A percentile compares a stretch with the other conserved stretches of the same genome.
phyloP scores from a whole-genome alignment of 2,329 filamentous ascomycete species.

The Apiospora marii region DNA sequence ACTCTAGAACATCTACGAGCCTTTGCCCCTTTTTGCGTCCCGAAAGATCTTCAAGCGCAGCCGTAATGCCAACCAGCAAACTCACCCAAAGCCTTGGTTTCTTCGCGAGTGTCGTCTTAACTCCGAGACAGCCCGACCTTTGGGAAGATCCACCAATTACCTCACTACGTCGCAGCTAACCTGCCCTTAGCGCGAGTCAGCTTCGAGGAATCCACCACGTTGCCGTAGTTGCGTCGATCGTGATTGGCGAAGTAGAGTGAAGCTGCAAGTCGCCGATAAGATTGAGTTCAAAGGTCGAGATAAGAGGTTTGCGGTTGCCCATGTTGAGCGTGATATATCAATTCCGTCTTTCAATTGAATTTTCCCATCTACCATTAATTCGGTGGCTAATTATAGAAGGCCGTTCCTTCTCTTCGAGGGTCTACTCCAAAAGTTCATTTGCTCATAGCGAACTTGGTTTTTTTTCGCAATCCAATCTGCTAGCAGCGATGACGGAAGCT shows the following conservation, averaged over 20 bases:
- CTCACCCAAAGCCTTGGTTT: neutral
- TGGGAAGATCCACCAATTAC: slow-evolving; percentile 11
- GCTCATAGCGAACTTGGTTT: neutral
- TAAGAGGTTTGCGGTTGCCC: neutral
- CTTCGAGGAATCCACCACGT: slow-evolving; percentile 10
- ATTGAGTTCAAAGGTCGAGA: neutral
- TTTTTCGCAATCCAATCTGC: too few species aligned
- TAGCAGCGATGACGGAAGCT: slow-evolving; percentile 6
- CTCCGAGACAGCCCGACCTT: slow-evolving; percentile 20
- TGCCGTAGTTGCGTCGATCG: neutral
- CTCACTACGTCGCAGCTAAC: slow-evolving; percentile 17
- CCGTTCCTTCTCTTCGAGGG: neutral
- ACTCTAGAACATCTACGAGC: too few species aligned
- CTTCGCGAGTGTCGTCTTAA: neutral
- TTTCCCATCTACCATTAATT: too few species aligned
- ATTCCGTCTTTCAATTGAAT: neutral
- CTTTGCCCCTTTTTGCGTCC: neutral
- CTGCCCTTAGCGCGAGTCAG: slow-evolving; percentile 10
- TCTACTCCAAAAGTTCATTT: neutral
- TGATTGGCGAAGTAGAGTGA: slow-evolving; percentile 5
- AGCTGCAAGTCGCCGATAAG: neutral
- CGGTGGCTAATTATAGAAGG: too few species aligned
- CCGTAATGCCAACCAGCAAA: slow-evolving; percentile 10
- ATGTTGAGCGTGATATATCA: neutral
- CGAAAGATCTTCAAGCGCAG: neutral